Percentiles rank a stretch among this genome's conserved stretches.
phyloP scores from a whole-genome alignment of 495 filamentous ascomycete species.

The Talaromyces wortmannii region DNA sequence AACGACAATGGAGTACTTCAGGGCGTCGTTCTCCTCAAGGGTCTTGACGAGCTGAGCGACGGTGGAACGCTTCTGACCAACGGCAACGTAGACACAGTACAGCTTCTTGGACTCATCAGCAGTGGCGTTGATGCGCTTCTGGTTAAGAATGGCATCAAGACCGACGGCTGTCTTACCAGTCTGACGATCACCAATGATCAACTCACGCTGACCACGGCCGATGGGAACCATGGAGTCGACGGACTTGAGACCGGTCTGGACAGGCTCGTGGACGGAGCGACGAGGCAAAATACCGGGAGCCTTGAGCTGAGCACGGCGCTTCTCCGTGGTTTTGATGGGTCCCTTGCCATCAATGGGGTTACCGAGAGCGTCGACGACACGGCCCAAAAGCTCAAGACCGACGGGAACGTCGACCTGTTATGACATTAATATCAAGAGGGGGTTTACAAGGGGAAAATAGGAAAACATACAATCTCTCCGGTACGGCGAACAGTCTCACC shows the following conservation, averaged over 20 bases:
- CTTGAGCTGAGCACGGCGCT: conserved; percentile 96
- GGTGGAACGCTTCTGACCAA: conserved; percentile 99
- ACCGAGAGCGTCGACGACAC: conserved; percentile 96
- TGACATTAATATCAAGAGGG: conserved; percentile 15
- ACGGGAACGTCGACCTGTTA: conserved; percentile 92
- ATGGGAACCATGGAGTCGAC: conserved; percentile 99
- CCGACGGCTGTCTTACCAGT: conserved; percentile 99
- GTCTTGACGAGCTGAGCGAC: conserved; percentile 99
- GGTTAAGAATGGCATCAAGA: conserved; percentile 97
- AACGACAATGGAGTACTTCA: conserved; percentile 96
- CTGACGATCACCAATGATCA: conserved; percentile 99
- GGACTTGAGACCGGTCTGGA: conserved; percentile 98
- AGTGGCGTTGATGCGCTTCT: conserved; percentile 92
- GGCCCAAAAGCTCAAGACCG: conserved; percentile 85
- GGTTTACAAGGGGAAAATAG: neutral
- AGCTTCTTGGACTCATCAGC: conserved; percentile 94
- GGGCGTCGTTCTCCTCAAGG: conserved; percentile 98
- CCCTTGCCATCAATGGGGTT: conserved; percentile 99
- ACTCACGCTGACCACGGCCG: conserved; percentile 98
- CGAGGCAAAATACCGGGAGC: conserved; percentile 97
- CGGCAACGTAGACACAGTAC: conserved; percentile 98
- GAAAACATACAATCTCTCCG: conserved; percentile 84
- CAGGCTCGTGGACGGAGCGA: conserved; percentile 93
- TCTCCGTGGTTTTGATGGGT: conserved; percentile 83
- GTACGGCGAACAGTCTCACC: conserved; percentile 99